A percentile compares a stretch with the other conserved stretches of the same genome.
Evolutionary conservation across 2,329 filamentous ascomycete genomes (phyloP).

Genomic region (Pseudodiploospora longispora): DNA sequence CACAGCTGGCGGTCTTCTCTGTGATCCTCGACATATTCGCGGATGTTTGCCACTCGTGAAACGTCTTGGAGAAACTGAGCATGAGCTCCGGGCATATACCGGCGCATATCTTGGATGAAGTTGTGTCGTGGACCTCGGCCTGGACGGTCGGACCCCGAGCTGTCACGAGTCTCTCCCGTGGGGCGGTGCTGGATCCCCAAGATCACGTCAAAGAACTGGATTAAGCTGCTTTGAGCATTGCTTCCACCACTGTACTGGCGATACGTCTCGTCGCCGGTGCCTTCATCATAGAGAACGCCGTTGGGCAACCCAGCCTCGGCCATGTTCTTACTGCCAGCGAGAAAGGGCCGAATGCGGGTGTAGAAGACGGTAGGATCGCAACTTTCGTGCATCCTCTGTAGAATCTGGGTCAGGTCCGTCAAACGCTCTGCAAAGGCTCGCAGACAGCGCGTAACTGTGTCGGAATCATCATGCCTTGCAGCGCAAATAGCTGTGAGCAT

Average conservation of each 20-base stretch:
- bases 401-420: conserved; percentile 70
- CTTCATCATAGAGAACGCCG: conserved; percentile 82
- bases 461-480: conserved; percentile 60
- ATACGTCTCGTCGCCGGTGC: conserved; percentile 58
- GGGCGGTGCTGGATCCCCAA: conserved; percentile 85
- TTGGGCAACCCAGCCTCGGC: conserved; percentile 80
- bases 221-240: conserved; percentile 92
- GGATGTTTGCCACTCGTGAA: conserved; percentile 73
- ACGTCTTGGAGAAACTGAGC: conserved; percentile 82
- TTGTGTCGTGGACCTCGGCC: conserved; percentile 48
- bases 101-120: conserved; percentile 94
- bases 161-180: conserved; percentile 61
- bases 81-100: conserved; percentile 93
- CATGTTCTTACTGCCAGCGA: conserved; percentile 98
- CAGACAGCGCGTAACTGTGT: conserved; percentile 70
- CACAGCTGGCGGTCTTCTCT: conserved; percentile 56
- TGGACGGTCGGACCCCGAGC: conserved; percentile 39
- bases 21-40: conserved; percentile 64
- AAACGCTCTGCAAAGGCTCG: conserved; percentile 76
- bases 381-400: conserved; percentile 88
- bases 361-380: conserved; percentile 96
- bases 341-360: conserved; percentile 87
- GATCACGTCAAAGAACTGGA: conserved; percentile 94
- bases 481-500: conserved; percentile 85
- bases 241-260: conserved; percentile 87